Evolutionary conservation across 345 rosid genomes (phyloP), one percentile per base, ranked within the genome.

Genomic region (Euphorbia lathyris): DNA sequence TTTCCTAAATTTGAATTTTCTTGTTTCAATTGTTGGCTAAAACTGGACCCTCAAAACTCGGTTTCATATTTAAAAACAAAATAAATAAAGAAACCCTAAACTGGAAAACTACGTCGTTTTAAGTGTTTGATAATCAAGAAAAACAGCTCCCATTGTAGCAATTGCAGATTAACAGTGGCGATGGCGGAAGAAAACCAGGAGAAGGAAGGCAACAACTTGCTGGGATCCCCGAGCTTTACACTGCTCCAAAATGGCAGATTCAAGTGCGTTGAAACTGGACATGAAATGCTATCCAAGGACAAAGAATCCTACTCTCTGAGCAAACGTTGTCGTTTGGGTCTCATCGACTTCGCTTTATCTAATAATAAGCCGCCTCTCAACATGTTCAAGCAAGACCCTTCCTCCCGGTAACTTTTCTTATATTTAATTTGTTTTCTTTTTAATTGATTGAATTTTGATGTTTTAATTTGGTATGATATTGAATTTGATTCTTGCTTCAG

Each of bases 311-410:
- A 91, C 70, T 73, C 92, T 27, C 77, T 61, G 52, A 88, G 88
- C 65, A 94, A 91, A 73, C 89, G 96, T 34, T 90, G 97, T 52
- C 98, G 96, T 64, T 52, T 94, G 55, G 97, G 96, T 29, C 96
- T 94, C 74, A 81, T 91, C 73, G 92, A 91, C 80, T 85, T 83
- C 55, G 86, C 96, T 74, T 20, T 94, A 67, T 76, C 88, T 70
- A 85, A 64, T 67, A 83, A 79, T 2, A 91, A 77, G 12, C 64
- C 96, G 58, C 98, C 96, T 79, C 87, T 94, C 82, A 87, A 86
- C 81, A 82, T 90, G 89, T 94, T 94, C 83, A 81, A 86, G 53
- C 97, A 85, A 48, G 84, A 85, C 82, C 88, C 90, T 13, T 45
- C 76, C 58, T 83, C 80, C 75, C 87, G 97, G 98, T 94, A 80